A percentile compares a stretch with the other conserved stretches of the same genome.
phyloP scores from a whole-genome alignment of 139 green algal species.

The Eudorina sp. region DNA sequence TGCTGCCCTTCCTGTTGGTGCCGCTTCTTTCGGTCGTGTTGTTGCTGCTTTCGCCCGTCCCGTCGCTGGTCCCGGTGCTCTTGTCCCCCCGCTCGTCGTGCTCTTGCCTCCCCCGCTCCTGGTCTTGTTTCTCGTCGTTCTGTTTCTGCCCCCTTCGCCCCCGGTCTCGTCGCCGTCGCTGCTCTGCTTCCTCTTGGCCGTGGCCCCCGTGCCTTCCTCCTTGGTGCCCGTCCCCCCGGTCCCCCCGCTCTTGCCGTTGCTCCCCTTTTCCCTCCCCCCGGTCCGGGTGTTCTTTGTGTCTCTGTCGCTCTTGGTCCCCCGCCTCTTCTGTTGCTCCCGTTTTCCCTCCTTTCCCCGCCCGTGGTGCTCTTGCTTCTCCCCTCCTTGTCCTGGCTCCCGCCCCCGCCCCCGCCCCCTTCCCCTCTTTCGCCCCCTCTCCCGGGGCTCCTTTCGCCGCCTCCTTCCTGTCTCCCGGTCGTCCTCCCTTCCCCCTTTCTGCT shows the following conservation, averaged over 20 bases:
- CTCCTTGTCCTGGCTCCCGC: not conserved
- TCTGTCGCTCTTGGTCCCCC: not conserved
- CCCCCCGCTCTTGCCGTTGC: not conserved
- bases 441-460: not conserved
- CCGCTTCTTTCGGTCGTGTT: not conserved
- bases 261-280: not conserved
- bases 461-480: not conserved
- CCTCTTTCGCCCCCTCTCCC: too few relatives aligned
- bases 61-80: not conserved
- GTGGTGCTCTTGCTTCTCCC: not conserved
- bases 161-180: not conserved
- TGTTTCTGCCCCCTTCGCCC: not conserved
- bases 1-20: not conserved
- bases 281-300: not conserved
- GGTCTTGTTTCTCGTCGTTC: not conserved
- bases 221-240: not conserved
- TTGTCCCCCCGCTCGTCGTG: not conserved
- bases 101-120: not conserved
- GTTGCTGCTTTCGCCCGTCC: not conserved
- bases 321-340: not conserved
- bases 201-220: not conserved
- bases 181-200: not conserved
- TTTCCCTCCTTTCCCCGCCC: not conserved
- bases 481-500: not conserved
- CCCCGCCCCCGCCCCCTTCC: too few relatives aligned